A percentile compares a stretch with the other conserved stretches of the same genome.
These are phyloP conservation scores for Suillus luteus DNA, from an alignment of 768 basidiomycete genomes.

Conservation along the genomic window DNA sequence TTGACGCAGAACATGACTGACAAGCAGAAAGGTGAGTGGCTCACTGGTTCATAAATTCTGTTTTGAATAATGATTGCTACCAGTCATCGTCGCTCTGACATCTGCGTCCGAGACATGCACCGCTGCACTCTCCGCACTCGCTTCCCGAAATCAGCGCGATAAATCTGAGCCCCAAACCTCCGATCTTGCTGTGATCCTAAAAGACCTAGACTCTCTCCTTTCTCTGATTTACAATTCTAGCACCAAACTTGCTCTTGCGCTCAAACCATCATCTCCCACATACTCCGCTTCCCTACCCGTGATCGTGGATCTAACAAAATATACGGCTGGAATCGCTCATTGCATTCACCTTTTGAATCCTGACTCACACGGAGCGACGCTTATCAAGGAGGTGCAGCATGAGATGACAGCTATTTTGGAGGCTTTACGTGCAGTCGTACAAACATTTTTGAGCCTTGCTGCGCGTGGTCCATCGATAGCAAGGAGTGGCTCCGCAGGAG, in stretches of 20 bases:
- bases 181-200: constrained; percentile 44
- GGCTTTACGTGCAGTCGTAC: constrained; percentile 45
- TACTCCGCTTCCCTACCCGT: constrained; percentile 52
- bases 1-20: constrained; percentile 34
- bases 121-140: constrained; percentile 18
- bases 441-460: constrained; percentile 44
- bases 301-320: constrained; percentile 53
- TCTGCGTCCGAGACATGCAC: constrained; percentile 23
- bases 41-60: neutral
- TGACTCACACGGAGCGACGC: constrained; percentile 44
- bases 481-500: constrained; percentile 30
- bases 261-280: constrained; percentile 59
- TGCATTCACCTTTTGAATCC: constrained; percentile 48
- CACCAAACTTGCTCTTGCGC: constrained; percentile 63
- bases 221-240: constrained; percentile 55
- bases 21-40: constrained; percentile 40
- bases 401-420: constrained; percentile 45
- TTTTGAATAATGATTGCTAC: constrained; percentile 6
- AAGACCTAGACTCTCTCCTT: constrained; percentile 60
- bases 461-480: constrained; percentile 19
- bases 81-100: constrained; percentile 20
- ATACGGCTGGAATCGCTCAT: constrained; percentile 51
- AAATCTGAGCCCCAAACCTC: constrained; percentile 16
- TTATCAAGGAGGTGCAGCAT: constrained; percentile 45
- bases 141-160: neutral